Conservation (phyloP, 2,329 filamentous ascomycete genomes). For the Juglanconis oblonga region DNA sequence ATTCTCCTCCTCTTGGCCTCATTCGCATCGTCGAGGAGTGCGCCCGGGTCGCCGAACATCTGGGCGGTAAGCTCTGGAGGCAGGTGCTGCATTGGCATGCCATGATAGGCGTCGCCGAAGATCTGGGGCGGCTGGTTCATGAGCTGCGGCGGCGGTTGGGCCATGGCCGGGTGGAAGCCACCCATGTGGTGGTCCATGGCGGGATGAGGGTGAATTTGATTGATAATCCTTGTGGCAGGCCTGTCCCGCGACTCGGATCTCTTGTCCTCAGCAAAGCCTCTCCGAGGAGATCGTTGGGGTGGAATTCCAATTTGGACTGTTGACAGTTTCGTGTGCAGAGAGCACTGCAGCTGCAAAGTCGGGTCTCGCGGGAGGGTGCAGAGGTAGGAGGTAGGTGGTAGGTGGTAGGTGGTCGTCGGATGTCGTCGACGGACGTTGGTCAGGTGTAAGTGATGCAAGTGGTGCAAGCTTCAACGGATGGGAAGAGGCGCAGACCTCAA, state of each 20-base stretch:
- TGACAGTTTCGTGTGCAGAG: not conserved
- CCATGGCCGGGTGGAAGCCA: constrained; percentile 55
- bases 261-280: not conserved
- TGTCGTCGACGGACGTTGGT: not conserved
- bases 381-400: no score
- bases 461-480: not conserved
- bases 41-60: constrained; percentile 56
- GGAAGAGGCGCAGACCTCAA: not conserved
- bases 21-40: constrained; percentile 62
- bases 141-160: constrained; percentile 46
- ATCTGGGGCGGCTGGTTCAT: constrained; percentile 68
- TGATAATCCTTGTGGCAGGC: not conserved
- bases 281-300: not conserved
- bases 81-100: constrained; percentile 54
- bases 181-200: constrained; percentile 52
- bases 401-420: not conserved
- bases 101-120: constrained; percentile 63
- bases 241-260: not conserved
- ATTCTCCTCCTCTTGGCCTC: constrained; percentile 89
- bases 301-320: no score
- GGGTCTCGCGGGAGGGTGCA: not conserved
- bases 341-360: not conserved
- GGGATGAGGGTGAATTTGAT: not conserved
- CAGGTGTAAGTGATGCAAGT: not conserved
- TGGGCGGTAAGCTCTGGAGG: constrained; percentile 57